A percentile compares a stretch with the other conserved stretches of the same genome.
phyloP scores from a whole-genome alignment of 164 flowering plant species.

The Cinnamomum chago region DNA sequence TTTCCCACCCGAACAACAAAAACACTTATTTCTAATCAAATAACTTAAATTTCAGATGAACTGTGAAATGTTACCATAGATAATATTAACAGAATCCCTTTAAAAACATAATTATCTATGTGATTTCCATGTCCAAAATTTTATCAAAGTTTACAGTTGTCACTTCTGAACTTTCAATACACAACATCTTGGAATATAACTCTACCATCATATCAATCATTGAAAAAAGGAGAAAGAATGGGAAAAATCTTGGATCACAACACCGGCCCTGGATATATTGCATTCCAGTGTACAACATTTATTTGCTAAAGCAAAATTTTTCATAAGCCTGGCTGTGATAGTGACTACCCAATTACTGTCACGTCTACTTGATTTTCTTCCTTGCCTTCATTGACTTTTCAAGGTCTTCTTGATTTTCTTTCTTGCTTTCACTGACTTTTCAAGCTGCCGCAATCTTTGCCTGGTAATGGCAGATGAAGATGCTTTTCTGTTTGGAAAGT shows the following conservation, averaged over 20 bases:
- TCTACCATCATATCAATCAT: too few species aligned
- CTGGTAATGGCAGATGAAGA: slow-evolving; percentile 15
- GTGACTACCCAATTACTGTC: not conserved
- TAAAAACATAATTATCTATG: too few species aligned
- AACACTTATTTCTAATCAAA: too few species aligned
- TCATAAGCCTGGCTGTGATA: not conserved
- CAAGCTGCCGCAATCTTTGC: slow-evolving; percentile 13
- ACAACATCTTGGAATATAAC: not conserved
- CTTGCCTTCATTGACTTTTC: slow-evolving; percentile 8
- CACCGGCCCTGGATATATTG: not conserved
- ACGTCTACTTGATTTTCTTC: slow-evolving; percentile 9
- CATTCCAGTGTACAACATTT: not conserved
- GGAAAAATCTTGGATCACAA: too few species aligned
- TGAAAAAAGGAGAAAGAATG: too few species aligned
- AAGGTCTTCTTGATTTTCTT: slow-evolving; percentile 9
- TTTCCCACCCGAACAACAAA: too few species aligned
- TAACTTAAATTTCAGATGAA: too few species aligned
- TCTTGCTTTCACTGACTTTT: slow-evolving; percentile 17
- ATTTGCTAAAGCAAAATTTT: not conserved
- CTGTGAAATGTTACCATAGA: too few species aligned
- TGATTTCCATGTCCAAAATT: not conserved
- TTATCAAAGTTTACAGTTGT: not conserved
- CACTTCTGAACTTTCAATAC: not conserved
- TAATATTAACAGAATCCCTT: too few species aligned
- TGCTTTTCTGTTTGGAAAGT: not conserved